Evolutionary conservation across 345 rosid genomes (phyloP).

Genomic region (Lagerstroemia speciosa): DNA sequence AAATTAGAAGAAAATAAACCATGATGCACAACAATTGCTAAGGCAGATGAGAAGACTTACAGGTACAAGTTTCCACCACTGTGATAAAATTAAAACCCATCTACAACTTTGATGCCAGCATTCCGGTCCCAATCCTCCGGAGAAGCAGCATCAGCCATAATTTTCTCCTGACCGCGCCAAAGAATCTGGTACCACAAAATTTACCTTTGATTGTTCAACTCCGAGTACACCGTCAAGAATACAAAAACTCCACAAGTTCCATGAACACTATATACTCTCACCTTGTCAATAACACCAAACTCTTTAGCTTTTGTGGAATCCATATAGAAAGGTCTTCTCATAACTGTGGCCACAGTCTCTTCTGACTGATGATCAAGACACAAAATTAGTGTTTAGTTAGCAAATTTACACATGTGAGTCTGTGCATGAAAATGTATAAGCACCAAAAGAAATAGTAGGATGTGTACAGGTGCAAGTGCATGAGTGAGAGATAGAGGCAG

Average conservation of each 20-base stretch:
- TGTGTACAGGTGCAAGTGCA: background rate
- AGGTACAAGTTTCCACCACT: background rate
- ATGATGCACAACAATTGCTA: background rate
- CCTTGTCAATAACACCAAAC: constrained; percentile 85
- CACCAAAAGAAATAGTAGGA: background rate
- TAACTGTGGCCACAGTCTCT: constrained; percentile 55
- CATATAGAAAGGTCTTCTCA: constrained; percentile 68
- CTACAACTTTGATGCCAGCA: constrained; percentile 46
- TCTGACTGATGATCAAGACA: constrained; percentile 33
- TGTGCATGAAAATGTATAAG: background rate
- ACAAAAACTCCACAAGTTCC: background rate
- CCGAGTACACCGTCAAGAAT: background rate
- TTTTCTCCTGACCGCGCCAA: constrained; percentile 71
- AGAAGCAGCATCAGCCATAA: constrained; percentile 50
- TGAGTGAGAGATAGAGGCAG: background rate
- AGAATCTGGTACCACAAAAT: constrained; percentile 39
- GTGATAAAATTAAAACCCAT: constrained; percentile 7
- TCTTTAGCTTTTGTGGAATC: constrained; percentile 63
- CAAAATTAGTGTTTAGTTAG: constrained; percentile 10
- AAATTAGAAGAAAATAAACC: background rate
- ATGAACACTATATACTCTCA: constrained; percentile 14
- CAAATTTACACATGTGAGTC: background rate
- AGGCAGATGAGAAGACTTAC: background rate
- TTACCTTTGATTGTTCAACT: background rate
- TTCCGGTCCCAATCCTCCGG: constrained; percentile 66